A percentile compares a stretch with the other conserved stretches of the same genome.
Conservation (phyloP, 495 filamentous ascomycete genomes). For the Penicillium simplicissimum region DNA sequence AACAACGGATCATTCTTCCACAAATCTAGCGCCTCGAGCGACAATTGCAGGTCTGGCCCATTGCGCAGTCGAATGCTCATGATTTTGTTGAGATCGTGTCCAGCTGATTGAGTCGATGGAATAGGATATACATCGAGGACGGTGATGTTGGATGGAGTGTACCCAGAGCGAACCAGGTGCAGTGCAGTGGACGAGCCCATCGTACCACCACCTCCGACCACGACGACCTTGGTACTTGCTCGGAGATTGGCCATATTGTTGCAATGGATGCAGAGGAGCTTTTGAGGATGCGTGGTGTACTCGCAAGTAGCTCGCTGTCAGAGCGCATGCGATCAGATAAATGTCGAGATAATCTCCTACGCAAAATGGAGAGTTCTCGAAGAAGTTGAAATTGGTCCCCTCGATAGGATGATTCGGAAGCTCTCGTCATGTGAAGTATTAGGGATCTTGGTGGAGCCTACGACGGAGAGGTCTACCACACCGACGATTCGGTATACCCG, state of each 20-base stretch:
- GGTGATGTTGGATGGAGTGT: conserved; percentile 39
- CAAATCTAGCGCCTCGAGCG: conserved; percentile 35
- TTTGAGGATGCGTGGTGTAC: not conserved
- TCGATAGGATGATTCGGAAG: not conserved
- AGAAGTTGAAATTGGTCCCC: not conserved
- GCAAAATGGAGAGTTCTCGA: not conserved
- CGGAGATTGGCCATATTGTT: conserved; percentile 12
- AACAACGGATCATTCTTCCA: conserved; percentile 50
- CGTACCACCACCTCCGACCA: conserved; percentile 37
- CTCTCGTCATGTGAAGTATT: not conserved
- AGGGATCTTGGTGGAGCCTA: not conserved
- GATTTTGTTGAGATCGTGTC: conserved; percentile 53
- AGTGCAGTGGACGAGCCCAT: conserved; percentile 50
- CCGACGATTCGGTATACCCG: not conserved
- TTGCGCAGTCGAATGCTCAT: conserved; percentile 26
- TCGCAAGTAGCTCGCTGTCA: not conserved
- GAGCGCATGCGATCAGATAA: not conserved
- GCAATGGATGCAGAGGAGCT: not conserved
- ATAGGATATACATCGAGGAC: conserved; percentile 46
- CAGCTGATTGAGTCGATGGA: conserved; percentile 47
- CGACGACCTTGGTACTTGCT: conserved; percentile 16
- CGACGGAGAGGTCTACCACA: not conserved
- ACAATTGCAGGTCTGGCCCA: conserved; percentile 18
- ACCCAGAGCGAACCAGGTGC: conserved; percentile 46
- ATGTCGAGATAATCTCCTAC: not conserved